These are phyloP conservation scores for Cryptosporidium bovis DNA, from an alignment of 169 alveolate genomes.

Conservation along the genomic window DNA sequence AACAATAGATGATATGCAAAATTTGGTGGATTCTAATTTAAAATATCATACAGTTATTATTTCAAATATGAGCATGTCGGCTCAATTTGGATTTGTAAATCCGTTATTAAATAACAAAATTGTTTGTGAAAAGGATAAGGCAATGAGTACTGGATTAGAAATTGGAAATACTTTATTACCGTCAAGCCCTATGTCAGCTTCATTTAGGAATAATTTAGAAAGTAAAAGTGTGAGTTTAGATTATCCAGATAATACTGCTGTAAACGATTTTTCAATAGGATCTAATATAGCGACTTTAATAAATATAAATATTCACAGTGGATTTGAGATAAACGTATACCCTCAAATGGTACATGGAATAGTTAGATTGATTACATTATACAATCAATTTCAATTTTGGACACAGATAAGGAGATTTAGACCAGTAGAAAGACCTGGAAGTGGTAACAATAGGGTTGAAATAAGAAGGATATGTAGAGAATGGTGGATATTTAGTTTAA, in stretches of 20 bases:
- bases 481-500: slow-evolving; percentile 64
- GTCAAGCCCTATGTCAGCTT: not conserved
- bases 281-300: slow-evolving; percentile 55
- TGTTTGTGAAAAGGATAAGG: not conserved
- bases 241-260: not conserved
- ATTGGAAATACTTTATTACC: not conserved
- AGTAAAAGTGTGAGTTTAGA: not conserved
- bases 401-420: slow-evolving; percentile 60
- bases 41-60: slow-evolving; percentile 41
- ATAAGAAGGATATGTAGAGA: slow-evolving; percentile 45
- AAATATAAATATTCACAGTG: slow-evolving; percentile 47
- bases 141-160: not conserved
- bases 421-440: slow-evolving; percentile 67
- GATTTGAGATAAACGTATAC: slow-evolving; percentile 45
- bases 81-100: slow-evolving; percentile 71
- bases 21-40: slow-evolving; percentile 45
- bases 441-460: slow-evolving; percentile 25
- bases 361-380: slow-evolving; percentile 49
- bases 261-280: slow-evolving; percentile 26
- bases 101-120: slow-evolving; percentile 21
- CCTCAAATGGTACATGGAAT: slow-evolving; percentile 71
- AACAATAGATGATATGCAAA: slow-evolving; percentile 68
- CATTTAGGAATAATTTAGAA: not conserved
- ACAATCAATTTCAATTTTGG: slow-evolving; percentile 63
- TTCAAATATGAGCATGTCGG: slow-evolving; percentile 45